These are phyloP conservation scores for Mycena leptocephala DNA, from an alignment of 768 basidiomycete species.

Conservation along the genomic window DNA sequence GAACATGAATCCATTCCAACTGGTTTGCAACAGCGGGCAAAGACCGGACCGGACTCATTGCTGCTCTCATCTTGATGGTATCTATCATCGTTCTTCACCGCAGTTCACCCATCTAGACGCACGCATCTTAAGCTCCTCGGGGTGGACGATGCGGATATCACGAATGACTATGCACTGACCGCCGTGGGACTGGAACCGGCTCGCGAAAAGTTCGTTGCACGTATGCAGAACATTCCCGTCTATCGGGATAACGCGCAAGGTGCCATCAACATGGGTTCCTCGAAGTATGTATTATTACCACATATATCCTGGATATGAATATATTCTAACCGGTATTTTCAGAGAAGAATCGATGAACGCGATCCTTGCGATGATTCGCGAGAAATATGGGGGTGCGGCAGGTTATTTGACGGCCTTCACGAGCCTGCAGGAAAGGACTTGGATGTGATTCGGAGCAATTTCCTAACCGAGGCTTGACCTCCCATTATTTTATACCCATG, in stretches of 20 bases:
- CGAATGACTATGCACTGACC: constrained; percentile 58
- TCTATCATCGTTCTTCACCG: not conserved
- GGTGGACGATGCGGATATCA: constrained; percentile 55
- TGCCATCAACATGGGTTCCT: constrained; percentile 51
- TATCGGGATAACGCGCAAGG: constrained; percentile 54
- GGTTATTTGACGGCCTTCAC: constrained; percentile 51
- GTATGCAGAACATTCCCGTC: constrained; percentile 47
- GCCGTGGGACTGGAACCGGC: constrained; percentile 54
- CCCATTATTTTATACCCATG: too few species aligned
- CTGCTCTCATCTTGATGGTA: constrained; percentile 54
- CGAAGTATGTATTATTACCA: constrained; percentile 47
- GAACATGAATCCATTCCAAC: not conserved
- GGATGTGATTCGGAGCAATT: constrained; percentile 14
- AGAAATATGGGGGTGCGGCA: constrained; percentile 55
- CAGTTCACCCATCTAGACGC: not conserved
- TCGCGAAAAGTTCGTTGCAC: constrained; percentile 44
- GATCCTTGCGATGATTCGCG: constrained; percentile 48
- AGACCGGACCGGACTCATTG: constrained; percentile 59
- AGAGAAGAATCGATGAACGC: constrained; percentile 56
- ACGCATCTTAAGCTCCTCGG: constrained; percentile 52
- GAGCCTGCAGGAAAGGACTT: constrained; percentile 52
- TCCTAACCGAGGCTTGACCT: not conserved
- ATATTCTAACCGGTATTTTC: not conserved
- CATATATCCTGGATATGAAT: not conserved
- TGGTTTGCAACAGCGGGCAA: constrained; percentile 56